Evolutionary conservation across 305 asterid genomes (phyloP), one percentile per base, ranked within the genome.

Genomic region (Ilex paraguariensis): DNA sequence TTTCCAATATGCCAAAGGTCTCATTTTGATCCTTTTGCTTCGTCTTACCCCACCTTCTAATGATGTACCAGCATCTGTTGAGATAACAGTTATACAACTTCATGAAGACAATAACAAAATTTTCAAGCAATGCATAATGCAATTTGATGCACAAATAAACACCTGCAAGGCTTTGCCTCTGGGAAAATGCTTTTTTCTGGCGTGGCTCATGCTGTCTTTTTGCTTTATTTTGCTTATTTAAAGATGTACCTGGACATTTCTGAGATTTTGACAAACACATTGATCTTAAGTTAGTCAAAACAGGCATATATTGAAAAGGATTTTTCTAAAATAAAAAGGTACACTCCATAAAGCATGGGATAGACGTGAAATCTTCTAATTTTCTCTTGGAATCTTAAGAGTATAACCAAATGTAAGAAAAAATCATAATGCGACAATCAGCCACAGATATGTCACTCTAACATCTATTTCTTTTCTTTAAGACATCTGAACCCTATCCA

Each of bases 1-100:
- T 79, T 80, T 89, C 98, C 98, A 90, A 74, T 67, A 92, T 64
- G 84, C 94, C 66, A 92, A 80, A 64, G 96, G 97, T 72, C 96
- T 90, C 68, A 65, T 80, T 79, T 68, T 87, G 70, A 85, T 75
- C 77, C 98, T 78, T 83, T 79, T 85, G 89, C 98, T 92, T 71
- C 94, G 82, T 59, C 98, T 86, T 51, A 90, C 77, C 65, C 97
- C 98, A 70, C 73, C 49, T 63, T 84, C 95, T 62, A 80, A 79
- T 36, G 84, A 57, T 59, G 95, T 88, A 59, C 97, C 96, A 68
- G 81, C 79, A 44, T 81, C 98, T 91, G 90, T 73, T 77, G 52
- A 65, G 71, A 65, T 68, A 74, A 48, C 59, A 75, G 61, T 4
- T 28, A 58, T 39, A 67, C 48, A 57, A 69, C 59, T 57, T 70